Conservation (phyloP, 169 alveolate genomes). For the Plasmodium inui region DNA sequence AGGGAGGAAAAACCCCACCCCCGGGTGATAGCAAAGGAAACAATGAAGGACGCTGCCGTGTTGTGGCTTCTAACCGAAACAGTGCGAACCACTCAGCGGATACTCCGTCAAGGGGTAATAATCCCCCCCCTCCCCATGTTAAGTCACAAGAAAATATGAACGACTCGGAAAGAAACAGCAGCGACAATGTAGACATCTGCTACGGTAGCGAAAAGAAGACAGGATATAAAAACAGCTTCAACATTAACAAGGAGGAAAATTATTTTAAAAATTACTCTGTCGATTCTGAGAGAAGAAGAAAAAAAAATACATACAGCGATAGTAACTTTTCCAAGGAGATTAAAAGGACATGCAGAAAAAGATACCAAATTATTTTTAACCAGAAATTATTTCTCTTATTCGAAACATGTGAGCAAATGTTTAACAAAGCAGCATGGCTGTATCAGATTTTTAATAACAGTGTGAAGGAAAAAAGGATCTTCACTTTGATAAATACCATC, state of each 20-base stretch:
- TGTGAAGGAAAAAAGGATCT: conserved; percentile 42
- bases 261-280: conserved; percentile 47
- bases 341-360: conserved; percentile 39
- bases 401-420: conserved; percentile 63
- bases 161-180: conserved; percentile 38
- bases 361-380: conserved; percentile 65
- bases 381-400: conserved; percentile 51
- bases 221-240: conserved; percentile 11
- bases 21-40: neutral
- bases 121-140: neutral
- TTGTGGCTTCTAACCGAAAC: neutral
- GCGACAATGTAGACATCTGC: conserved; percentile 17
- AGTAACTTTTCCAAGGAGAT: conserved; percentile 23
- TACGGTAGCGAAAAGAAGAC: conserved; percentile 1
- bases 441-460: conserved; percentile 25
- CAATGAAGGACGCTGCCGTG: neutral
- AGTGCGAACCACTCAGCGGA: neutral
- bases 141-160: conserved; percentile 4
- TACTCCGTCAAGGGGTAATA: neutral
- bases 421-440: conserved; percentile 64
- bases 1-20: neutral
- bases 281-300: conserved; percentile 12
- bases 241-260: conserved; percentile 65
- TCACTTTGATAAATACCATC: conserved; percentile 39
- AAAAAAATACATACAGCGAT: conserved; percentile 18